These are phyloP conservation scores for Pilaira anomala DNA, from an alignment of 192 early-diverging fungal genomes.

Conservation along the genomic window DNA sequence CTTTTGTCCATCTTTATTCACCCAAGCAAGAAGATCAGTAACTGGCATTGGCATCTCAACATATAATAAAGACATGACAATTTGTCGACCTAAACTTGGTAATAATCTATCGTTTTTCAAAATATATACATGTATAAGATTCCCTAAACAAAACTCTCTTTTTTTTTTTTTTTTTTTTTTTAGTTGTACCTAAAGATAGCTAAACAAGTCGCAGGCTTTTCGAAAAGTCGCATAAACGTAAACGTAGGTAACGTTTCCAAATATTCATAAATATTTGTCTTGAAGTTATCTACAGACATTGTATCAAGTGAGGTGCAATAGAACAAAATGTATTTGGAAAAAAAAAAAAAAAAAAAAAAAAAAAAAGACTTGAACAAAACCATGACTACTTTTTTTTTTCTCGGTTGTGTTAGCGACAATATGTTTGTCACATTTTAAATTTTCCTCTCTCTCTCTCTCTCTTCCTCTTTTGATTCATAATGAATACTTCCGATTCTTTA, in stretches of 20 bases:
- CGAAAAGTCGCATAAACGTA: slow-evolving; percentile 77
- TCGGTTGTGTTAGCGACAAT: too few relatives aligned
- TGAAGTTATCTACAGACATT: slow-evolving; percentile 50
- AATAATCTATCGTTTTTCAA: slow-evolving; percentile 52
- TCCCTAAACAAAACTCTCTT: background rate
- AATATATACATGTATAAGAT: too few relatives aligned
- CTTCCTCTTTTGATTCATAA: too few relatives aligned
- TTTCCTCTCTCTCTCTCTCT: too few relatives aligned
- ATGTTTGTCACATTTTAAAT: too few relatives aligned
- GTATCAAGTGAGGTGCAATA: background rate
- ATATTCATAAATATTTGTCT: slow-evolving; percentile 76
- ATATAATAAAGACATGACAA: slow-evolving; percentile 88
- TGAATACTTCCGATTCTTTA: slow-evolving; percentile 3
- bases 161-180: background rate
- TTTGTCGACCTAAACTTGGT: slow-evolving; percentile 80
- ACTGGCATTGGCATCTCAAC: slow-evolving; percentile 57
- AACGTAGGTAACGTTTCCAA: slow-evolving; percentile 72
- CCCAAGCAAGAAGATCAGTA: slow-evolving; percentile 47
- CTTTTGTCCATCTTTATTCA: slow-evolving; percentile 35
- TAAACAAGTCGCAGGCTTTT: slow-evolving; percentile 89
- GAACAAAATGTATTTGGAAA: background rate
- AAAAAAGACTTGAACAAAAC: too few relatives aligned
- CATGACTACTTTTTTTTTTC: too few relatives aligned
- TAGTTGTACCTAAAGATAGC: slow-evolving; percentile 79
- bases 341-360: too few relatives aligned